Percentiles rank a stretch among this genome's conserved stretches.
Evolutionary conservation across 768 basidiomycete species (phyloP).

Genomic region (Termitomyces sp.): DNA sequence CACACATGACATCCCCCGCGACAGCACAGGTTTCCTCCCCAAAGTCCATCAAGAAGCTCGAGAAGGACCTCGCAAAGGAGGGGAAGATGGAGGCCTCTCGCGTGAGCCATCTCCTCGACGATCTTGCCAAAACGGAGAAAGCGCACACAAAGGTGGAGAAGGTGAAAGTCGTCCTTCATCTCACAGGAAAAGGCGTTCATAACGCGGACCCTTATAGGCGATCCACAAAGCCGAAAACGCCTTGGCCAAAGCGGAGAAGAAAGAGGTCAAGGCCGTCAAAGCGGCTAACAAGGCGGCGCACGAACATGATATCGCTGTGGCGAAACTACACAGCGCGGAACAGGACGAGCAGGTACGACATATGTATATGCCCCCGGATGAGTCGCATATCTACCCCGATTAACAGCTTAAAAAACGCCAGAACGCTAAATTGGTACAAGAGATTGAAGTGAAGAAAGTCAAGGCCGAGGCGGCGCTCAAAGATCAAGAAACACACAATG

Average conservation of each 20-base stretch:
- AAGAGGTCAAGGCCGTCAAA: constrained; percentile 46
- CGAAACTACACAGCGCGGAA: constrained; percentile 36
- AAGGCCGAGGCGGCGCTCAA: neutral
- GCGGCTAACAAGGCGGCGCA: constrained; percentile 49
- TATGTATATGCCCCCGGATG: neutral
- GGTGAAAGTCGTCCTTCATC: neutral
- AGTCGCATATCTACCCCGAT: neutral
- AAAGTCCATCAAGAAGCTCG: constrained; percentile 7
- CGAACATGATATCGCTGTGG: constrained; percentile 43
- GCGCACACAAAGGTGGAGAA: constrained; percentile 7
- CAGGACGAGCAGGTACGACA: constrained; percentile 36
- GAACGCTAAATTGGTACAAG: constrained; percentile 1
- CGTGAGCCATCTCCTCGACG: constrained; percentile 9
- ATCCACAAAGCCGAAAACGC: constrained; percentile 9
- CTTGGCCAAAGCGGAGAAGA: constrained; percentile 37
- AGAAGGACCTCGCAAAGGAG: constrained; percentile 13
- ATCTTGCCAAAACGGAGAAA: constrained; percentile 11
- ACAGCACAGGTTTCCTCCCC: neutral
- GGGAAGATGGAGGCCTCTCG: constrained; percentile 9
- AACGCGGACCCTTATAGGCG: neutral
- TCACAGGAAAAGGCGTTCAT: too few species aligned
- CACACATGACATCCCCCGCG: neutral
- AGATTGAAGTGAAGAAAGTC: neutral
- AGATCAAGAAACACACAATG: neutral
- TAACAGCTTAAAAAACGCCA: constrained; percentile 8